phyloP scores from a whole-genome alignment of 2,329 filamentous ascomycete genomes.

The Colletotrichum euphorbiae region DNA sequence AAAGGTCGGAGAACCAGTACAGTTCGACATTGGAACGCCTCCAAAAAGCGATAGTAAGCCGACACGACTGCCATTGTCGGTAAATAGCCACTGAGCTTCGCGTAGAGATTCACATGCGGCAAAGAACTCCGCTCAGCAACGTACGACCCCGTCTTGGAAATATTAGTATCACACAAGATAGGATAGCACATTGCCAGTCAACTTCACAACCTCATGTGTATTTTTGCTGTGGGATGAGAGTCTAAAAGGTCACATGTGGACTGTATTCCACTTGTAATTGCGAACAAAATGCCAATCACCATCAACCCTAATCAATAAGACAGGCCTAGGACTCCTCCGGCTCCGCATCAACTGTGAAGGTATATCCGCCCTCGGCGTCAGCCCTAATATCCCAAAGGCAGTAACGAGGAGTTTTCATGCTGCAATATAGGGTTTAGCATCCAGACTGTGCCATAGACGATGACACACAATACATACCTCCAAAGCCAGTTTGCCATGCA shows the following conservation, averaged over 20 bases:
- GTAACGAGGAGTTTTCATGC: conserved; percentile 25
- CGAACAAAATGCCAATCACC: not conserved
- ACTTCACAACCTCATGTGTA: not conserved
- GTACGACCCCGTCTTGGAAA: not conserved
- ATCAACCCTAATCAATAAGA: not conserved
- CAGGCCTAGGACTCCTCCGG: conserved; percentile 1
- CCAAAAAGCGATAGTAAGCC: not conserved
- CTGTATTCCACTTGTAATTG: not conserved
- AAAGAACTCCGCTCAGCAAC: not conserved
- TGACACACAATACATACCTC: not conserved
- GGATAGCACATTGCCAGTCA: not conserved
- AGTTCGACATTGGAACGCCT: not conserved
- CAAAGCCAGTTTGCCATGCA: conserved; percentile 31
- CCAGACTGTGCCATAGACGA: rapidly evolving
- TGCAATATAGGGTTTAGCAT: not conserved
- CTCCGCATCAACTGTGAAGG: conserved; percentile 3
- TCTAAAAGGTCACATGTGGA: not conserved
- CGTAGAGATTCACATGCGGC: not conserved
- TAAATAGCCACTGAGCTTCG: not conserved
- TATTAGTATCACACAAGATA: not conserved
- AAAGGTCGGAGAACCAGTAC: not conserved
- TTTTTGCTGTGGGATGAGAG: not conserved
- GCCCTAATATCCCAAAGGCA: conserved; percentile 21
- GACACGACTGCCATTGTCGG: too few relatives aligned
- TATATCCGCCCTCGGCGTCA: conserved; percentile 8